Evolutionary conservation across 805 yeast genomes (phyloP), one percentile per base, ranked within the genome.

Genomic region (Zygotorulaspora florentina): DNA sequence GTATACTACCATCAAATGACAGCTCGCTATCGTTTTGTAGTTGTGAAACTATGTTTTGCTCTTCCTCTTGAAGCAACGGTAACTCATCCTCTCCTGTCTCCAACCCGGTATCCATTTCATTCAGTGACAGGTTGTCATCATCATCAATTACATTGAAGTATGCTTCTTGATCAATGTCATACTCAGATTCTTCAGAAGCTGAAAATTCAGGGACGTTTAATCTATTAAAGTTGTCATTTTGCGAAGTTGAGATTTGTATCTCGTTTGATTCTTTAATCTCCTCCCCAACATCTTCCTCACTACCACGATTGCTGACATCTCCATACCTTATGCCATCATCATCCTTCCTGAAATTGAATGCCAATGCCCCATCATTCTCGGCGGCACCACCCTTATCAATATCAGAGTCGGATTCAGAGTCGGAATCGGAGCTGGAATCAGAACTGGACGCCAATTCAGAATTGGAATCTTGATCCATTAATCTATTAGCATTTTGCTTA

Each of bases 301-400:
- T 84, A 81, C 50, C 71, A 69, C 37, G 51, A 28, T 50, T 47
- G 29, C 49, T 48, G 3, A 34, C 56, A 27, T 45, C 49, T n/a
- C 50, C 52, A 81, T 71, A 57, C 79, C 77, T 35, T 18, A 53
- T 52, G 9, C 58, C 59, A 23, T 52, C 59, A 13, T 54, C 68
- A 28, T 58, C 58, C 31, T 51, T 61, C 33, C 59, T 59, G 11
- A 58, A 49, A 16, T 59, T 57, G 34, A 58, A 63, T 16, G 62
- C 61, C 43, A 56, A 54, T 15, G 54, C 50, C 26, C 53, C 56
- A 27, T 51, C 54, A n/a, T 44, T 45, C 5, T 9, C 36, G 4
- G 13, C 20, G 10, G 17, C 15, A 6, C 20, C 46, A n/a, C 37
- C 39, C n/a, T 42, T 52, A 20, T 38, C 46, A 16, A 11, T 16